These are phyloP conservation scores for Aspergillus leporis DNA, from an alignment of 495 filamentous ascomycete genomes.

Conservation along the genomic window DNA sequence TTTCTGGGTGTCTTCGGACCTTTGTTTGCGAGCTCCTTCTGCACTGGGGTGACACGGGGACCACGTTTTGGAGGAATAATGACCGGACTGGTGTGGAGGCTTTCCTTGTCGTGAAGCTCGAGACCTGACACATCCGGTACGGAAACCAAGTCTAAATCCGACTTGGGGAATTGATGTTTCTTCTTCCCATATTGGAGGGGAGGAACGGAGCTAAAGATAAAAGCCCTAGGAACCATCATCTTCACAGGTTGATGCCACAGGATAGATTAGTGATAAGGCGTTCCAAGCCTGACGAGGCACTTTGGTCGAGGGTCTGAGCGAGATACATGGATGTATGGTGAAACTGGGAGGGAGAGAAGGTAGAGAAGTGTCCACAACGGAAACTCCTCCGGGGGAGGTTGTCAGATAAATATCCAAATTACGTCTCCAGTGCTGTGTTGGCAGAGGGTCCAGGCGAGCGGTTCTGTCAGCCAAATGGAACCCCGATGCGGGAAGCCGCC, in stretches of 20 bases:
- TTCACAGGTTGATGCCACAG: conserved; percentile 11
- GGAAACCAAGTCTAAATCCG: conserved; percentile 7
- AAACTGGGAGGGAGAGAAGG: conserved; percentile 12
- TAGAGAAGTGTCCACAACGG: conserved; percentile 9
- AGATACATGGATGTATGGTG: conserved; percentile 49
- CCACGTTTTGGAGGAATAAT: conserved; percentile 45
- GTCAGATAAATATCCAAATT: neutral
- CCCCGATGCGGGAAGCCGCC: conserved; percentile 23
- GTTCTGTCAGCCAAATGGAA: conserved; percentile 9
- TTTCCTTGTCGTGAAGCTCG: conserved; percentile 17
- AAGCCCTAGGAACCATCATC: conserved; percentile 53
- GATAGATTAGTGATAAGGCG: conserved; percentile 15
- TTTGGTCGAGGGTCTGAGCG: conserved; percentile 48
- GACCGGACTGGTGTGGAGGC: conserved; percentile 36
- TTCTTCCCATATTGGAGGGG: conserved; percentile 22
- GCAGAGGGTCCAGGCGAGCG: conserved; percentile 16
- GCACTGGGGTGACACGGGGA: conserved; percentile 25
- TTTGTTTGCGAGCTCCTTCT: conserved; percentile 16
- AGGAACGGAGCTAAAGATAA: conserved; percentile 38
- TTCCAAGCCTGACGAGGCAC: conserved; percentile 46
- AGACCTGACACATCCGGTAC: conserved; percentile 17
- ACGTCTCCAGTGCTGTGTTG: conserved; percentile 17
- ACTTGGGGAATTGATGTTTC: conserved; percentile 14
- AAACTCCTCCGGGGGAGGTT: conserved; percentile 15
- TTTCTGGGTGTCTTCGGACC: conserved; percentile 12